These are phyloP conservation scores for Dothistroma septosporum DNA, from an alignment of 2,329 filamentous ascomycete genomes.

Conservation along the genomic window DNA sequence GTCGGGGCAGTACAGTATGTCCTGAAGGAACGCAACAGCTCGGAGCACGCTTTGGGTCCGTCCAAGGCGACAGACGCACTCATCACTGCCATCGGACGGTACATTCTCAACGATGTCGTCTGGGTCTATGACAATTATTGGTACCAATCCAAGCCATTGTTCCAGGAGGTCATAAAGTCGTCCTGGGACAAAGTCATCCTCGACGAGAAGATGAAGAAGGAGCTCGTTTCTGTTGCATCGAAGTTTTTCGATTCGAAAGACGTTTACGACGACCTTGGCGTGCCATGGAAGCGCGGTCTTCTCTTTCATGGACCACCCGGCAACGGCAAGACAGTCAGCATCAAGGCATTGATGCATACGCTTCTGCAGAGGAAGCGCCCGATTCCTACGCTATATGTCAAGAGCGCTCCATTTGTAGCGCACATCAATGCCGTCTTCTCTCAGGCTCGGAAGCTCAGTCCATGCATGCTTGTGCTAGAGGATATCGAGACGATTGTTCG, in stretches of 20 bases:
- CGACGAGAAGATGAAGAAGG: conserved; percentile 43
- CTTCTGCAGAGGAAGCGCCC: conserved; percentile 37
- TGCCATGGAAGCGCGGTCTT: conserved; percentile 48
- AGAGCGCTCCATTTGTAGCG: conserved; percentile 34
- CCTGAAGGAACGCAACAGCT: conserved; percentile 35
- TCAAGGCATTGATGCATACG: conserved; percentile 41
- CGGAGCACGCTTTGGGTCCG: conserved; percentile 35
- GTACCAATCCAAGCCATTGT: conserved; percentile 39
- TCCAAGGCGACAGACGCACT: conserved; percentile 37
- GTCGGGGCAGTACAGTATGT: conserved; percentile 40
- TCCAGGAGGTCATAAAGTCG: conserved; percentile 39
- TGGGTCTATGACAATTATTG: conserved; percentile 45
- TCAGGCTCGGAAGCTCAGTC: conserved; percentile 59
- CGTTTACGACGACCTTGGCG: conserved; percentile 41
- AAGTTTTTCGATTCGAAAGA: conserved; percentile 41
- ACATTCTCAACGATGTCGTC: conserved; percentile 32
- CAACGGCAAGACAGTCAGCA: conserved; percentile 45
- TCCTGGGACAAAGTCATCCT: conserved; percentile 48
- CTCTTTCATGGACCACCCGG: conserved; percentile 31
- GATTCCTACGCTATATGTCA: conserved; percentile 41
- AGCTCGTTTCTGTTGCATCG: conserved; percentile 36
- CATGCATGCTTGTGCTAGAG: conserved; percentile 67
- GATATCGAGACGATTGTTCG: conserved; percentile 66
- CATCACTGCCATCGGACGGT: conserved; percentile 35
- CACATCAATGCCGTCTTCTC: conserved; percentile 52